Base-by-base conservation (phyloP, 2,329 filamentous ascomycete species). In the Ophiostoma ulmi region DNA sequence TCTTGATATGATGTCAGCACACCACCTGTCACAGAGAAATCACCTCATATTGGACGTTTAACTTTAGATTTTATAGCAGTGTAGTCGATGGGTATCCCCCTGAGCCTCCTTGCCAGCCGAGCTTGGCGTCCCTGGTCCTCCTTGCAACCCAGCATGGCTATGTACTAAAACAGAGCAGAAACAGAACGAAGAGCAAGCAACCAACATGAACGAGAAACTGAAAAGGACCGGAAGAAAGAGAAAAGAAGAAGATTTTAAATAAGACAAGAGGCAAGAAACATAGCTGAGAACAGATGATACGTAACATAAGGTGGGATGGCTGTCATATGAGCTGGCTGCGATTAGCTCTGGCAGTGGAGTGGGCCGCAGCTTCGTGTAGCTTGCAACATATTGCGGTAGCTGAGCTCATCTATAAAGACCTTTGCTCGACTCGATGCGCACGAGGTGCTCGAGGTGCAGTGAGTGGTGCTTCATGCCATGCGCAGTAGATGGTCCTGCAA, bases 51-150 rank as follows among this genome's bases (percentile, higher is more conserved):
- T 6, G 20, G 11, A 22, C 10, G 13, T 31, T 31, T 31, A 6
- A 14, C 22, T 63, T 35, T 31, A 8, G 4, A 31, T 63, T 35
- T 6, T 63, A 31, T 63, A 35, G 58, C 26, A 63, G n/a, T 58
- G 58, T 7, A 63, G 44, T 48, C 44, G 17, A 63, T 63, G 58
- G 58, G 58, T 63, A 63, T 63, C 17, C 58, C 58, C 58, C 58
- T 31, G 22, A 35, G 26, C 52, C 52, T 63, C 58, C 58, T 63
- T 63, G 58, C 58, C 58, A 35, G 58, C 58, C 58, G 22, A 26
- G 52, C 52, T 26, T 10, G 52, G 52, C 52, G 11, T 63, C 26
- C 22, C 58, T 14, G 58, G 58, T 31, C 58, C 58, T 36, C 58
- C 14, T 14, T 58, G 35, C 20, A 36, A 63, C 58, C 58, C 58